These are phyloP conservation scores for Coelastrella sp. DNA, from an alignment of 139 green algal genomes.

Conservation along the genomic window DNA sequence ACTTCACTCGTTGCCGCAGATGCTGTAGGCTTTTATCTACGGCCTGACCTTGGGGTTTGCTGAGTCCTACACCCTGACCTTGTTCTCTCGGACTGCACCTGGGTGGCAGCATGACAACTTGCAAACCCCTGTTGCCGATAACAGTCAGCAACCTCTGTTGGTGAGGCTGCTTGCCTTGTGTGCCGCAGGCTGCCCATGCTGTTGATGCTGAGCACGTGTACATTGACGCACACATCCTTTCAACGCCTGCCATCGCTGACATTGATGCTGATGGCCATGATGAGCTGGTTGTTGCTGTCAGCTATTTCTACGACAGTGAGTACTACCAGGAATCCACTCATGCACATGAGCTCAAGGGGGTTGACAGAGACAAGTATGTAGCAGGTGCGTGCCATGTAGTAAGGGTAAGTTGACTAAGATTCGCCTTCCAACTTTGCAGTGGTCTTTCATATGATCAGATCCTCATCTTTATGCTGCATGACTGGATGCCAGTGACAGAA, in stretches of 20 bases:
- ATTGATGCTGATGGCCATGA: conserved; percentile 93
- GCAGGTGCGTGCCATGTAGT: conserved; percentile 3
- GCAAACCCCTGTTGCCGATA: neutral
- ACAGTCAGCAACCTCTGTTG: neutral
- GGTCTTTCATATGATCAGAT: too few species aligned
- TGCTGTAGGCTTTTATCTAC: too few species aligned
- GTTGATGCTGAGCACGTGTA: conserved; percentile 62
- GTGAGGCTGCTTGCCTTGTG: neutral
- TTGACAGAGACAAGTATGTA: conserved; percentile 44
- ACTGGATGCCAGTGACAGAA: too few species aligned
- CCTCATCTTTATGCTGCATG: too few species aligned
- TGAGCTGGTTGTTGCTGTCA: conserved; percentile 82
- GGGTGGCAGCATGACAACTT: neutral
- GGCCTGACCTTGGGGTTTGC: too few species aligned
- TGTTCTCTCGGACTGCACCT: neutral
- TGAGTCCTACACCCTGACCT: too few species aligned
- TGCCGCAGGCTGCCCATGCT: neutral
- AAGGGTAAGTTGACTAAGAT: neutral
- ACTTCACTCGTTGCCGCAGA: too few species aligned
- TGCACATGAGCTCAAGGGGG: conserved; percentile 58
- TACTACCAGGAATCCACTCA: conserved; percentile 87
- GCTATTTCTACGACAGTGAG: conserved; percentile 57
- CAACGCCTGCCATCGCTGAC: conserved; percentile 91
- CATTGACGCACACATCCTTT: conserved; percentile 93
- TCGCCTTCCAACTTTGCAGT: neutral